Evolutionary conservation across 2,329 filamentous ascomycete species (phyloP), one percentile per base, ranked within the genome.

Genomic region (Penicillium thymicola): DNA sequence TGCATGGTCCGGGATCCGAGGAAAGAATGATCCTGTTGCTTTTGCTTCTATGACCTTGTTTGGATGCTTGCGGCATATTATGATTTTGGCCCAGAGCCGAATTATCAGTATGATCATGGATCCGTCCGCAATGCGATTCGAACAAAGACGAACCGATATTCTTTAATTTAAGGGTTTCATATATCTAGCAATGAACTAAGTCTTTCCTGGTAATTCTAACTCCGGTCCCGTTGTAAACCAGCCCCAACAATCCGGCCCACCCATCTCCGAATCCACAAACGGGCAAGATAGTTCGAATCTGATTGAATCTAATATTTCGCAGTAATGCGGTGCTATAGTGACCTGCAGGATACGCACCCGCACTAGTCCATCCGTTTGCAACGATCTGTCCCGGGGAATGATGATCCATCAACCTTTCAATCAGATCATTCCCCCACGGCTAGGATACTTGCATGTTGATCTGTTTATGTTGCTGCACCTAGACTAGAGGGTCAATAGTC

Each of bases 1-100:
- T 68, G 65, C 53, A 69, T 69, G 67, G 59, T 58, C 27, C 65
- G 67, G 10, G 54, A 65, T 45, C 66, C 66, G 5, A 64, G 53
- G 30, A 32, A 38, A 13, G 40, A 55, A 45, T 62, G 47, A 59
- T 58, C 10, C 16, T 18, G 2, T 9, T 36, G 10, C 16, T 25
- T 25, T 30, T 42, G 18, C 11, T 25, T 51, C 36, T 28, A 27
- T 27, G 38, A 10, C 10, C 30, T 23, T 8, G 36, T 13, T 42
- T 13, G 5, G 2, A 23, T 6, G 14, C 5, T 41, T 34, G 10
- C 27, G 38, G 27, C 38, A 30, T 21, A 25, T 32, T 18, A 30
- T 14, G 30, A 16, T 25, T 43, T 30, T n/a, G 8, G 11, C 6
- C 18, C 25, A 16, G 23, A 21, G 18, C 25, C 9, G 18, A 25